These are phyloP conservation scores for Imleria badia DNA, from an alignment of 768 basidiomycete genomes.

Conservation along the genomic window DNA sequence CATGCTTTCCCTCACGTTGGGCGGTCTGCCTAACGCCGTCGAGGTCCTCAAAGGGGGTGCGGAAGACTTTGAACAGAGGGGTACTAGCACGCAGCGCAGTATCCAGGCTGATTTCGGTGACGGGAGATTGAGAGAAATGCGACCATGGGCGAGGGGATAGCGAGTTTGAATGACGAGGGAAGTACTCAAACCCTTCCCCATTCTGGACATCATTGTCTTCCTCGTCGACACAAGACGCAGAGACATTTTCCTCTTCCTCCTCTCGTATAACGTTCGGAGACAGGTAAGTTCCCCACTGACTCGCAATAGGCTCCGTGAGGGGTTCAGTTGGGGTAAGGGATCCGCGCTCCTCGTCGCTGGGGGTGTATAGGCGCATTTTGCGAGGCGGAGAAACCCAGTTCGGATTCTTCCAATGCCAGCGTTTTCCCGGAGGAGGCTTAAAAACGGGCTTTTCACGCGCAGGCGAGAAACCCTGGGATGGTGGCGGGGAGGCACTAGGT, in stretches of 20 bases:
- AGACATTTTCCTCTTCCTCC: constrained; percentile 6
- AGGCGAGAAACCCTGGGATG: constrained; percentile 16
- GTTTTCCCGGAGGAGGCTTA: constrained; percentile 28
- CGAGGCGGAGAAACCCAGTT: constrained; percentile 35
- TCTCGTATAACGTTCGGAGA: constrained; percentile 6
- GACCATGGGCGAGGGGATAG: constrained; percentile 27
- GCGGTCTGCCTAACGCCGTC: constrained; percentile 26
- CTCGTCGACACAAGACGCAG: constrained; percentile 9
- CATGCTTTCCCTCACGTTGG: constrained; percentile 32
- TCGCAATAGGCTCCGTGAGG: constrained; percentile 19
- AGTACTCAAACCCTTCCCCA: constrained; percentile 11
- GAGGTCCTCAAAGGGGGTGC: constrained; percentile 31
- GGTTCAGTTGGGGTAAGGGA: constrained; percentile 34
- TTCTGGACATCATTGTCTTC: constrained; percentile 7
- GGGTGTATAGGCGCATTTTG: constrained; percentile 26
- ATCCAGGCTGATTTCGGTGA: constrained; percentile 25
- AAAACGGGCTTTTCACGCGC: constrained; percentile 20
- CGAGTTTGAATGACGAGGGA: constrained; percentile 19
- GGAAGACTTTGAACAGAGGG: constrained; percentile 34
- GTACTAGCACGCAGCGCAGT: constrained; percentile 31
- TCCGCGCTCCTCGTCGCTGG: constrained; percentile 19
- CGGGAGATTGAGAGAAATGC: constrained; percentile 25
- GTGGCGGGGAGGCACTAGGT: constrained; percentile 15
- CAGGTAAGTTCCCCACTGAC: neutral
- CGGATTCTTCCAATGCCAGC: constrained; percentile 36